Conservation (phyloP, 306 rosid species). For the Hippophae gyantsensis region DNA sequence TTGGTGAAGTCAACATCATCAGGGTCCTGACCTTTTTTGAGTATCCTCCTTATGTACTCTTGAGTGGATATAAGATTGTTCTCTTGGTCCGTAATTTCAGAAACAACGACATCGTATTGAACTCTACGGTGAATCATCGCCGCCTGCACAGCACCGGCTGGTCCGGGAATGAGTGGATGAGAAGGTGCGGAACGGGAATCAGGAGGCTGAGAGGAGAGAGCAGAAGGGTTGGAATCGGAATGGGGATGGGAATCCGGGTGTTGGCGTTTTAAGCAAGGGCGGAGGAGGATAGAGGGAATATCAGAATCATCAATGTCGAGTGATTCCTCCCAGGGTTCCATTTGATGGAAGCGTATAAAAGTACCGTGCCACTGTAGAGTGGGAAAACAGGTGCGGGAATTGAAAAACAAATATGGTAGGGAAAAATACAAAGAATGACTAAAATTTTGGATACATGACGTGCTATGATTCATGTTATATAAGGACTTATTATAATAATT, state of each 20-base stretch:
- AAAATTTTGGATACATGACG: too few relatives aligned
- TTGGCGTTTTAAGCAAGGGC: constrained; percentile 8
- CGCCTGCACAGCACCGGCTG: constrained; percentile 67
- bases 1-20: constrained; percentile 28
- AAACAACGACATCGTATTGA: neutral
- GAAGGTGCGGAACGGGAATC: constrained; percentile 4
- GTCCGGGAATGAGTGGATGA: constrained; percentile 53
- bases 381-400: too few relatives aligned
- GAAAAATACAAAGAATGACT: too few relatives aligned
- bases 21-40: constrained; percentile 28
- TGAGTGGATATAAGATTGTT: constrained; percentile 43
- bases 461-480: too few relatives aligned
- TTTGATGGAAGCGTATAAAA: neutral
- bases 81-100: constrained; percentile 10
- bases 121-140: constrained; percentile 47
- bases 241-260: neutral
- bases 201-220: constrained; percentile 3
- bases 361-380: too few relatives aligned
- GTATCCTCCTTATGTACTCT: constrained; percentile 45
- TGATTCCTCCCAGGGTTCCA: constrained; percentile 45
- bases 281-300: constrained; percentile 17
- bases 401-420: too few relatives aligned
- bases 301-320: constrained; percentile 62
- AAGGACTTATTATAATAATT: too few relatives aligned
- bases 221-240: constrained; percentile 14